Conservation (phyloP, 306 rosid species). For the Dryas octopetala region DNA sequence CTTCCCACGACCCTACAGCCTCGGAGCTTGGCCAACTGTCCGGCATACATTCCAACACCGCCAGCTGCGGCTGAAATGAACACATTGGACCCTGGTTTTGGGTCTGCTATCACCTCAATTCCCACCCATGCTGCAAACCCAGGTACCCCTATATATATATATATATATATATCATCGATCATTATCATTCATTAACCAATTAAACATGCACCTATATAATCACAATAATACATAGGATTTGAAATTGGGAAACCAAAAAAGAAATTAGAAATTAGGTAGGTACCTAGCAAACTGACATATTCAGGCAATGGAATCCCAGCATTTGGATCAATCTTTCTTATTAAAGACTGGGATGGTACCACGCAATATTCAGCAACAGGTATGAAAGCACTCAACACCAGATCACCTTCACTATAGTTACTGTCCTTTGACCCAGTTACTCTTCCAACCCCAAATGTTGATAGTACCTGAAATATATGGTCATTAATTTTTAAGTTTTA, state of each 20-base stretch:
- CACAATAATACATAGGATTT: no score
- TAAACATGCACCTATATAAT: not conserved
- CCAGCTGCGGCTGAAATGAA: conserved; percentile 66
- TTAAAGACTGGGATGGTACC: conserved; percentile 19
- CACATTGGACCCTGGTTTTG: conserved; percentile 52
- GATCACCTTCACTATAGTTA: conserved; percentile 42
- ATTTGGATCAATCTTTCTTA: conserved; percentile 35
- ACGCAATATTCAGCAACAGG: conserved; percentile 45
- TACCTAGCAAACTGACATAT: conserved; percentile 48
- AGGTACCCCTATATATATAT: conserved; percentile 37
- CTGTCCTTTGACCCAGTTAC: conserved; percentile 43
- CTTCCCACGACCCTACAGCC: conserved; percentile 69
- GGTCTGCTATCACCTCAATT: conserved; percentile 48
- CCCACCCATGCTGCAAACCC: conserved; percentile 78
- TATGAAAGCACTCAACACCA: conserved; percentile 23
- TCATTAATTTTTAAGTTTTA: no score
- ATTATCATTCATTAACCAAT: not conserved
- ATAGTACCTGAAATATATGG: conserved; percentile 26
- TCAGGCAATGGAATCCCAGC: conserved; percentile 48
- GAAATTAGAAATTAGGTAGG: not conserved
- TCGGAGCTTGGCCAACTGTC: conserved; percentile 62
- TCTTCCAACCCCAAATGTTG: conserved; percentile 37
- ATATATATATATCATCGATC: not conserved
- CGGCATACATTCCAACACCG: conserved; percentile 65
- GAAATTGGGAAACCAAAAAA: no score